Evolutionary conservation across 176 grass and related monocot species (phyloP), one percentile per base, ranked within the genome.

Genomic region (Carex scoparia): DNA sequence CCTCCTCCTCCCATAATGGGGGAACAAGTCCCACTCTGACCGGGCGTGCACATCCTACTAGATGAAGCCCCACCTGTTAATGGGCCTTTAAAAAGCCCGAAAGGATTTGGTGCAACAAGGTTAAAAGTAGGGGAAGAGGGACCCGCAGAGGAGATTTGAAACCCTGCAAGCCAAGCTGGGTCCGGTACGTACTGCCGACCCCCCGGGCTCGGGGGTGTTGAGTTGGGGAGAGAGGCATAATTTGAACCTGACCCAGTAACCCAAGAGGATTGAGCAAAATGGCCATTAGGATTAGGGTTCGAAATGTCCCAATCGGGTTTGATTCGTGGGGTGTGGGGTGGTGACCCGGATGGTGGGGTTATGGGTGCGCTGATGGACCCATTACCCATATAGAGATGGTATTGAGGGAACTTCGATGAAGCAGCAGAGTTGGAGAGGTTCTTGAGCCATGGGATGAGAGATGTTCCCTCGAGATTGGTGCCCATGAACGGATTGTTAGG

Each of bases 361-460:
- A 90, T 87, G 13, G 96, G 93, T 49, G 91, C 93, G 56, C 90
- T 92, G 28, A 84, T 68, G 10, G 87, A 90, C 14, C 89, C 64
- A 10, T 86, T 81, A 59, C 49, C 46, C 53, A 88, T 74, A 89
- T 74, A 81, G 49, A 88, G 49, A 80, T 91, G 93, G 62, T 83
- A 83, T 23, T 92, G 91, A 8, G 91, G 91, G 65, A 91, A 87
- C 72, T 94, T 99, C 35, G 90, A 89, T 51, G 90, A 89, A 6
- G 89, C 87, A 13, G 88, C 88, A 32, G 69, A 8, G 5, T 86
- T 53, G 32, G 88, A 84, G 23, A 89, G 89, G 81, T 79, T 86
- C 57, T 87, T 92, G 32, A 92, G 89, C 92, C 92, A 92, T 1
- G 94, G 94, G 84, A 91, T 82, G 69, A 93, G 74, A 51, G 85